Evolutionary conservation across 139 green algal species (phyloP).

Genomic region (Micromonas commoda): DNA sequence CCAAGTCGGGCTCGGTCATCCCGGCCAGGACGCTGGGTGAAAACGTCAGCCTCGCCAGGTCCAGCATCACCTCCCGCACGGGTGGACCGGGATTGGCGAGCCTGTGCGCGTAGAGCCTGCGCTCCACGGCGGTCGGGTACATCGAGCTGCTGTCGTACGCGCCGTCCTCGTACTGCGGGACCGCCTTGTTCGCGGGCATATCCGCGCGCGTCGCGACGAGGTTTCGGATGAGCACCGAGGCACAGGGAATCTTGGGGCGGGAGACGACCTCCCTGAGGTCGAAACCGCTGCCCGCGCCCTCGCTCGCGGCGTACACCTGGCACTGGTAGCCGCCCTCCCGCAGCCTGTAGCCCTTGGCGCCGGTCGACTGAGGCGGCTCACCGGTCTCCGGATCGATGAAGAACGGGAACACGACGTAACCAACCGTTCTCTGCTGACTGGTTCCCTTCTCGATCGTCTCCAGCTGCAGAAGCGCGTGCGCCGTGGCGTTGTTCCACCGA

Average conservation of each 20-base stretch:
- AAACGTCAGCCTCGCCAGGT: neutral
- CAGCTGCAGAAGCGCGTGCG: conserved; percentile 44
- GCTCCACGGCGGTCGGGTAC: conserved; percentile 46
- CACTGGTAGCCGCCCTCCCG: conserved; percentile 53
- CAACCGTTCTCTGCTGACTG: conserved; percentile 40
- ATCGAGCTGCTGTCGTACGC: conserved; percentile 50
- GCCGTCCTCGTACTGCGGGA: conserved; percentile 46
- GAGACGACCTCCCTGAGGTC: conserved; percentile 4
- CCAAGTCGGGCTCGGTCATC: conserved; percentile 41
- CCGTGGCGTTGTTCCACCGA: conserved; percentile 38
- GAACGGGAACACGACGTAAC: conserved; percentile 45
- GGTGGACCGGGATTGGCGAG: neutral
- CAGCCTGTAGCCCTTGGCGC: conserved; percentile 50
- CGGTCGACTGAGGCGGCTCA: conserved; percentile 40
- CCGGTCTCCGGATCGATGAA: conserved; percentile 46
- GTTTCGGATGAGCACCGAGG: conserved; percentile 49
- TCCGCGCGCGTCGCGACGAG: conserved; percentile 11
- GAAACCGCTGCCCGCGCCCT: conserved; percentile 17
- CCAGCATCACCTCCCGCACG: neutral
- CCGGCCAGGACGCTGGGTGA: neutral
- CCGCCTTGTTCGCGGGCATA: conserved; percentile 13
- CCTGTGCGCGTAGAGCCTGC: conserved; percentile 40
- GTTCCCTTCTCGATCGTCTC: conserved; percentile 30
- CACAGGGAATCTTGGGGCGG: conserved; percentile 41
- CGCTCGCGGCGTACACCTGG: conserved; percentile 44